These are phyloP conservation scores for Rhizophagus prolifer DNA, from an alignment of 192 early-diverging fungal species.

Conservation along the genomic window DNA sequence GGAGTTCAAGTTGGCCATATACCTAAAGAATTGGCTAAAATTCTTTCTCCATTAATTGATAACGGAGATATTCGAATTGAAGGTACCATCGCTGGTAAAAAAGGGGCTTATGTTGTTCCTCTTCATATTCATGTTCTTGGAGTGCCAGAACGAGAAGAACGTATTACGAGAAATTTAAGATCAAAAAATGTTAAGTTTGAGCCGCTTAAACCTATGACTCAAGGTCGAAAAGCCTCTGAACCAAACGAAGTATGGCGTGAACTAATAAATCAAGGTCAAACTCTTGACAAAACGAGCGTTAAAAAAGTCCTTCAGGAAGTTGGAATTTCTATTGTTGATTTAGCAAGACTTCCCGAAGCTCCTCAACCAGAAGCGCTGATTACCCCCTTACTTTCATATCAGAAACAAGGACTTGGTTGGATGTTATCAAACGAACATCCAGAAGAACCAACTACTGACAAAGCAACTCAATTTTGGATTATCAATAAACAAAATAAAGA, in stretches of 20 bases:
- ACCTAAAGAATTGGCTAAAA: neutral
- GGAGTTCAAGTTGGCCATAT: slow-evolving; percentile 8
- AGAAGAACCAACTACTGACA: neutral
- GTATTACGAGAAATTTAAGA: neutral
- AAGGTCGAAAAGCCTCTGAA: neutral
- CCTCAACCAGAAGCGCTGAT: slow-evolving; percentile 77
- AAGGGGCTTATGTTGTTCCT: neutral
- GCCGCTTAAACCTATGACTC: neutral
- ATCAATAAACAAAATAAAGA: neutral
- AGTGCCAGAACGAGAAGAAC: neutral
- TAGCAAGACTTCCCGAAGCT: slow-evolving; percentile 31
- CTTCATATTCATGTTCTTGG: slow-evolving; percentile 1
- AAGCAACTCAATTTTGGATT: neutral
- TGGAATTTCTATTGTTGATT: neutral
- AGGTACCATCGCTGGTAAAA: neutral
- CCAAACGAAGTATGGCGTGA: neutral
- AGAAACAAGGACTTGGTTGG: slow-evolving; percentile 84
- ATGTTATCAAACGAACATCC: slow-evolving; percentile 74
- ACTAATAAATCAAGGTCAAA: neutral
- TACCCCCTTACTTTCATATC: slow-evolving; percentile 84
- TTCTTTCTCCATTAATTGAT: neutral
- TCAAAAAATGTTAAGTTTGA: neutral
- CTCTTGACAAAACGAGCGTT: neutral
- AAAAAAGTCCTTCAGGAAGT: neutral
- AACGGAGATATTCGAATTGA: neutral